Percentiles rank a stretch among this genome's conserved stretches.
Evolutionary conservation across 768 basidiomycete species (phyloP).

Genomic region (Amanita rimosa): DNA sequence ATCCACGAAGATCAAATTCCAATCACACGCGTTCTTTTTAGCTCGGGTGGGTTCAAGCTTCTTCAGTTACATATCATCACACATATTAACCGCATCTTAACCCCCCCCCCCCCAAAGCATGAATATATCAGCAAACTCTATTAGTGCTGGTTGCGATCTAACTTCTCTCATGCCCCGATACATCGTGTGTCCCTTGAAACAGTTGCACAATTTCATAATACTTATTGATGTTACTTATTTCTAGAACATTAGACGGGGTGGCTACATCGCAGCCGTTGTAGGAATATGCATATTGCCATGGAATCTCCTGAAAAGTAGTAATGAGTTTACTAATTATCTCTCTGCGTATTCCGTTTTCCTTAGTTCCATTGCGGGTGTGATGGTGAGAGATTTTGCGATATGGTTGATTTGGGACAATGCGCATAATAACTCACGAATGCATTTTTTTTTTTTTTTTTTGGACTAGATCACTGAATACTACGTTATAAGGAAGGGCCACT

Average conservation of each 20-base stretch:
- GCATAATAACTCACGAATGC: background rate
- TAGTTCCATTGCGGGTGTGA: conserved; percentile 72
- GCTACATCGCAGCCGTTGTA: conserved; percentile 71
- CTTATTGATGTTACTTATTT: background rate
- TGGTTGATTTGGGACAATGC: background rate
- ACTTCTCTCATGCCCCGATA: conserved; percentile 70
- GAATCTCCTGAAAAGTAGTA: conserved; percentile 66
- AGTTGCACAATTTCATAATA: background rate
- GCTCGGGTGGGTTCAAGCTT: conserved; percentile 7
- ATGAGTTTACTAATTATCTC: conserved; percentile 70
- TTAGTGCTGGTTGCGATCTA: conserved; percentile 76
- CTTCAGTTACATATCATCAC: background rate
- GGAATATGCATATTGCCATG: conserved; percentile 70
- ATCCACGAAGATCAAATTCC: background rate
- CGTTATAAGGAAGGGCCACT: conserved; percentile 56
- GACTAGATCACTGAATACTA: conserved; percentile 69
- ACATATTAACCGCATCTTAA: conserved; percentile 1
- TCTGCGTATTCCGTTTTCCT: conserved; percentile 76
- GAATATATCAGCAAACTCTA: conserved; percentile 75
- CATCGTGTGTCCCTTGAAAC: conserved; percentile 33
- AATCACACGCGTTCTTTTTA: background rate
- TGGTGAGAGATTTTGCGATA: conserved; percentile 30
- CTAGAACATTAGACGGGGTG: conserved; percentile 78
- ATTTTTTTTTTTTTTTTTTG: background rate
- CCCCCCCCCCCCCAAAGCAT: conserved; percentile 28